Evolutionary conservation across 2,329 filamentous ascomycete species (phyloP), one percentile per base, ranked within the genome.

Genomic region (Diaporthe sp.): DNA sequence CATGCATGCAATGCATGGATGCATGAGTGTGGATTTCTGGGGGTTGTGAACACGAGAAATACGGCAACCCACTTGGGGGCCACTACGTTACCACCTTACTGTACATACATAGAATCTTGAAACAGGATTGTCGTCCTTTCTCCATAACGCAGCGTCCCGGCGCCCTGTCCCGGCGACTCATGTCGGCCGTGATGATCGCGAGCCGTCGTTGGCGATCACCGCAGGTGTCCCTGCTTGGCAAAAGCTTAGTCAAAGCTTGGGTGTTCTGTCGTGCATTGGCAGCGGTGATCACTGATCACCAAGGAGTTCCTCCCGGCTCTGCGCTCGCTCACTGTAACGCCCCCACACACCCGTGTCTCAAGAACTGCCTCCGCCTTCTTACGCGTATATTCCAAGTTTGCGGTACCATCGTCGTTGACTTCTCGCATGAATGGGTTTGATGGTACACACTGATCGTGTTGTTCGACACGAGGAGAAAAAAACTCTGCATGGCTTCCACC

Each of bases 161-260:
- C n/a, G 13, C 22, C n/a, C 22, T 17, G 3, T 19, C 2, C n/a
- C 4, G 39, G 17, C 59, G 25, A 28, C 4, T 17, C 19, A 46
- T 65, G 37, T 31, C 15, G 25, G 8, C 59, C n/a, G 59, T 13
- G 42, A 34, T 49, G 5, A 49, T 51, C 62, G 37, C 31, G 8
- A 37, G 22, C 17, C 39, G 42, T 46, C 44, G 28, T 51, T 51
- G 44, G 28, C 12, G 62, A 53, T 51, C 62, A n/a, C 31, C 62
- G 13, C 44, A 34, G 6, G 44, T 4, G 62, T 68, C 1, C 44
- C 44, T 25, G 28, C 62, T 68, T 68, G 62, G 62, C 62, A n/a
- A 68, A 68, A 68, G 62, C 62, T 68, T 68, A n/a, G 58, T 17
- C 22, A 42, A 42, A 61, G 58, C 58, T 65, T 65, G 39, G 59